Evolutionary conservation across 1,284 basidiomycete genomes (phyloP), one percentile per base, ranked within the genome.

Genomic region (Exobasidium cylindrosporum): DNA sequence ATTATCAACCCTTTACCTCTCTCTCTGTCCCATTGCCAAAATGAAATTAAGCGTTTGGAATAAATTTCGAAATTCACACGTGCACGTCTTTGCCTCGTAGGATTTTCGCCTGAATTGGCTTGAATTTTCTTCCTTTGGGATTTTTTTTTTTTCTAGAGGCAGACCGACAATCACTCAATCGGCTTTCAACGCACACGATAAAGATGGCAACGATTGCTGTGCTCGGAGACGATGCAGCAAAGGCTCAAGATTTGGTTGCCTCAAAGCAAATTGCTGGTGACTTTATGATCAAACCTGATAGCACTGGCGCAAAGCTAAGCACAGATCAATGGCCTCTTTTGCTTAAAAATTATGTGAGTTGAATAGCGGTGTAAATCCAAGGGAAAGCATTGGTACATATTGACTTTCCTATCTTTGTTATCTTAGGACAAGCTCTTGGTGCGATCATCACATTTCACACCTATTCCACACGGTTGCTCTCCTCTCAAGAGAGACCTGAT

Each of bases 281-380:
- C 65, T 82, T 77, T 65, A 73, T 79, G 70, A 81, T 83, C 73
- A 81, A 82, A 74, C 82, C 82, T 54, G 76, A 81, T 60, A 77
- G 75, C 62, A 63, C 69, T 14, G 78, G 81, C 17, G 80, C 81
- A 11, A 74, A 70, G 56, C 76, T 83, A 58, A 91, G 97, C 82
- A 97, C 95, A 30, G 93, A 92, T 1, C 86, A 97, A 82, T 99
- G 96, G 96, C 96, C 96, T 32, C 84, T 99, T 30, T 86, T 99
- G 11, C 86, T 99, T 68, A 98, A 97, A 86, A 97, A 98, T 83
- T 99, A 98, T 82, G 94, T 96, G 85, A 95, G 95, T 81, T 83
- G 73, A 24, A 64, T 72, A 43, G 68, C 72, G 21, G 61, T 70
- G 35, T 13, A 46, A 52, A 30, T 44, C 43, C 21, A 35, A 28